These are phyloP conservation scores for Dichotomocladium elegans DNA, from an alignment of 371 early-diverging fungal genomes.

Conservation along the genomic window DNA sequence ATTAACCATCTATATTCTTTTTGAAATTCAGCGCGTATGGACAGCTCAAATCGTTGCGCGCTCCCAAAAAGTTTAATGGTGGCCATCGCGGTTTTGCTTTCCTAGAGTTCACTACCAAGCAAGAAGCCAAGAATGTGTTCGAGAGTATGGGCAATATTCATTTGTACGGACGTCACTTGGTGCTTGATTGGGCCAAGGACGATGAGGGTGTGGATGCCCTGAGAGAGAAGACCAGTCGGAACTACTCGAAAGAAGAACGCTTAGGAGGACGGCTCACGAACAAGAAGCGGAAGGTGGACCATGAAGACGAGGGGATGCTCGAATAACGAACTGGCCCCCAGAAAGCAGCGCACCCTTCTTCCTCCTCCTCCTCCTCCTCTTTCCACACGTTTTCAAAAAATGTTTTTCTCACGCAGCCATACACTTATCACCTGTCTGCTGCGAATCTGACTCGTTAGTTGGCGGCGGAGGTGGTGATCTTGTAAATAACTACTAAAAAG, in stretches of 20 bases:
- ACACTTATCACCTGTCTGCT: too few relatives aligned
- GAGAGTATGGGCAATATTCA: constrained; percentile 90
- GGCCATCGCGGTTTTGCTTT: constrained; percentile 98
- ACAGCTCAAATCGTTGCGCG: constrained; percentile 90
- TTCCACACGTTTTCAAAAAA: too few relatives aligned
- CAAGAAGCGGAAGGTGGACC: constrained; percentile 53
- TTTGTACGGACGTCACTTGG: constrained; percentile 98
- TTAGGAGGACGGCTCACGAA: constrained; percentile 32
- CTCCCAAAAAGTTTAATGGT: constrained; percentile 95
- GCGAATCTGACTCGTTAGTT: too few relatives aligned
- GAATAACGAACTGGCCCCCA: too few relatives aligned
- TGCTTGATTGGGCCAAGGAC: constrained; percentile 94
- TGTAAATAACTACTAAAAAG: too few relatives aligned
- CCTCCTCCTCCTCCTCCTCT: too few relatives aligned
- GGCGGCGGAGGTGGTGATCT: too few relatives aligned
- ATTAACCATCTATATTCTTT: too few relatives aligned
- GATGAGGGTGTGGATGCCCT: constrained; percentile 62
- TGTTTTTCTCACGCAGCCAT: too few relatives aligned
- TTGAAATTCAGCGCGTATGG: constrained; percentile 68
- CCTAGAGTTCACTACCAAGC: constrained; percentile 92
- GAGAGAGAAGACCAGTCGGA: constrained; percentile 65
- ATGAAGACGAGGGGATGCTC: constrained; percentile 33
- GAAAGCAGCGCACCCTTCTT: too few relatives aligned
- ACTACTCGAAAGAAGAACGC: constrained; percentile 58
- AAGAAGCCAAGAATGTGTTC: constrained; percentile 91